Conservation (phyloP, 2,329 filamentous ascomycete species). For the Claviceps sp. region DNA sequence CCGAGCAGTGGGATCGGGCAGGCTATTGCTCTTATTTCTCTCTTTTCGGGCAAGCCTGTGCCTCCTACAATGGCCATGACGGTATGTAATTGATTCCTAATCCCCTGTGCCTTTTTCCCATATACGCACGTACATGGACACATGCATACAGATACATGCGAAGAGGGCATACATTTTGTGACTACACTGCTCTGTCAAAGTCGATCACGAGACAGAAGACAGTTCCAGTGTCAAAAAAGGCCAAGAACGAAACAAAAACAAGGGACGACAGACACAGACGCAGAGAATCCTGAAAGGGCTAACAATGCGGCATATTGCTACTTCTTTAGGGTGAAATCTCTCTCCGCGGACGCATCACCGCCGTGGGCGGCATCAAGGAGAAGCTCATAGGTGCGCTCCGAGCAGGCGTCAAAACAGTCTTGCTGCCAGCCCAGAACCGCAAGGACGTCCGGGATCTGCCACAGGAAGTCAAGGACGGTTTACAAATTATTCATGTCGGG, state of each 20-base stretch:
- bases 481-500: constrained; percentile 83
- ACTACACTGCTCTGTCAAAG: too few relatives aligned
- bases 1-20: constrained; percentile 82
- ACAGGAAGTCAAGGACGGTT: constrained; percentile 70
- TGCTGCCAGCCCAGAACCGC: constrained; percentile 75
- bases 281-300: background rate
- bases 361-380: constrained; percentile 96
- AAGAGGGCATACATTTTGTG: background rate
- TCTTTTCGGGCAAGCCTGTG: constrained; percentile 77
- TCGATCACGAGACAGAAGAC: too few relatives aligned
- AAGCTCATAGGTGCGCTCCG: constrained; percentile 90
- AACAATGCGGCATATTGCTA: background rate
- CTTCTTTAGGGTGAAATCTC: constrained; percentile 48
- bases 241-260: background rate
- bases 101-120: background rate
- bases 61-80: constrained; percentile 95
- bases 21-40: constrained; percentile 79
- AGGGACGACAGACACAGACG: background rate
- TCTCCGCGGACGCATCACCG: constrained; percentile 77
- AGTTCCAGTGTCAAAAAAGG: background rate
- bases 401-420: constrained; percentile 86
- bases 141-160: background rate
- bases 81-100: constrained; percentile 26
- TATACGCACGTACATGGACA: background rate
- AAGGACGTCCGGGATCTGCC: constrained; percentile 91